phyloP scores from a whole-genome alignment of 208 protist species.

The Leptomonas pyrrhocoris region DNA sequence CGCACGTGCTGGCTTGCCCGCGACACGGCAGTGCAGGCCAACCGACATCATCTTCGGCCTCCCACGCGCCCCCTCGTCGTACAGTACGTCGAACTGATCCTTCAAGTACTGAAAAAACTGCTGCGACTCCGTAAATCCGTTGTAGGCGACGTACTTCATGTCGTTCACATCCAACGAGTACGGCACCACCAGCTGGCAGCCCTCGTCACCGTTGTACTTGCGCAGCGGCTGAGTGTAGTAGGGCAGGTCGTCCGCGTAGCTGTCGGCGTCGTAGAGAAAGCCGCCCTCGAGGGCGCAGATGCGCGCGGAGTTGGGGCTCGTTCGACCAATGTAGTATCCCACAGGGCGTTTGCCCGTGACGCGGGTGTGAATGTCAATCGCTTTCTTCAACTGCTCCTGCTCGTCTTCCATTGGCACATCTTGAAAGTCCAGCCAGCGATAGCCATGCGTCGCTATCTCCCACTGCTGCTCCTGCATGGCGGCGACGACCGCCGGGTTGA shows the following conservation, averaged over 20 bases:
- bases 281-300: conserved; percentile 32
- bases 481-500: conserved; percentile 22
- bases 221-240: conserved; percentile 47
- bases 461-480: conserved; percentile 29
- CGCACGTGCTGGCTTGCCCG: conserved; percentile 34
- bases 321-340: conserved; percentile 43
- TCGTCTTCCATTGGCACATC: conserved; percentile 15
- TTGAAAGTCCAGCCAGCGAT: conserved; percentile 39
- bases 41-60: conserved; percentile 43
- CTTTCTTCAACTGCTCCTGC: conserved; percentile 8
- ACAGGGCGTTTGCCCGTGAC: conserved; percentile 20
- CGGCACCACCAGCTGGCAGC: conserved; percentile 41
- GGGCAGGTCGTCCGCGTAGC: conserved; percentile 44
- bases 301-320: conserved; percentile 42
- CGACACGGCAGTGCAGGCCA: conserved; percentile 38
- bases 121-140: conserved; percentile 47
- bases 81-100: conserved; percentile 45
- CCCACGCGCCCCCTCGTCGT: conserved; percentile 33
- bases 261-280: conserved; percentile 49
- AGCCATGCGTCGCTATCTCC: conserved; percentile 42
- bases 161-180: conserved; percentile 44
- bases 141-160: conserved; percentile 39
- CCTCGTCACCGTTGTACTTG: conserved; percentile 19
- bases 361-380: conserved; percentile 28
- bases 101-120: conserved; percentile 46